Percentiles rank a stretch among this genome's conserved stretches.
Evolutionary conservation across 805 yeast species (phyloP).

Genomic region (Candida sonorensis): DNA sequence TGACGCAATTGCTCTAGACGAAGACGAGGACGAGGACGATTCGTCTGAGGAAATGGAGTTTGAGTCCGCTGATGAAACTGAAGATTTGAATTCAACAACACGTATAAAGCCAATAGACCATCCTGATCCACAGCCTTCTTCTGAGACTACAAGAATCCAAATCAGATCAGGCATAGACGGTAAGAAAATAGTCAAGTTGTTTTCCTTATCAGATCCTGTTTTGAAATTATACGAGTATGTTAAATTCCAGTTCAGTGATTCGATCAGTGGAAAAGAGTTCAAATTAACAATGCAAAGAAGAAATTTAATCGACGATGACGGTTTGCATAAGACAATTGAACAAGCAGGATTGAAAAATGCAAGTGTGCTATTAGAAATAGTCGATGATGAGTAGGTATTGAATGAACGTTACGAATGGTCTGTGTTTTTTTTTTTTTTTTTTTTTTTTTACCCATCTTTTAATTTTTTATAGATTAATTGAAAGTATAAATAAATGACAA

Average conservation of each 20-base stretch:
- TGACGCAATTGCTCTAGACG: slow-evolving; percentile 15
- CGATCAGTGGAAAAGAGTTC: slow-evolving; percentile 38
- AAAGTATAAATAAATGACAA: too few species aligned
- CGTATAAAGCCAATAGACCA: slow-evolving; percentile 30
- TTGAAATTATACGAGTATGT: slow-evolving; percentile 54
- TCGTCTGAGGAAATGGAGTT: slow-evolving; percentile 3
- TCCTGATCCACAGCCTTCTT: slow-evolving; percentile 51
- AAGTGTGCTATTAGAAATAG: slow-evolving; percentile 60
- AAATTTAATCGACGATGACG: slow-evolving; percentile 43
- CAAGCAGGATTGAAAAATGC: slow-evolving; percentile 82
- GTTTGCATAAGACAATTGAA: slow-evolving; percentile 50
- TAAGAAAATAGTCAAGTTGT: slow-evolving; percentile 68
- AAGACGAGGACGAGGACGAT: slow-evolving; percentile 8
- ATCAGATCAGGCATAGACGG: slow-evolving; percentile 79
- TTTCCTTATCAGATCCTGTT: slow-evolving; percentile 54
- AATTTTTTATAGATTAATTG: too few species aligned
- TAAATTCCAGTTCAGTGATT: slow-evolving; percentile 48
- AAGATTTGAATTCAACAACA: not conserved
- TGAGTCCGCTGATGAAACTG: slow-evolving; percentile 1
- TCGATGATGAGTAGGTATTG: too few species aligned
- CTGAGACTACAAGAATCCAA: slow-evolving; percentile 61
- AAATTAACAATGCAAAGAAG: slow-evolving; percentile 52
- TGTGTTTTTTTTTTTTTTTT: too few species aligned
- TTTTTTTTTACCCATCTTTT: too few species aligned
- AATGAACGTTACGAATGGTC: too few species aligned